A percentile compares a stretch with the other conserved stretches of the same genome.
phyloP scores from a whole-genome alignment of 345 rosid species.

The Rhodomyrtus tomentosa region DNA sequence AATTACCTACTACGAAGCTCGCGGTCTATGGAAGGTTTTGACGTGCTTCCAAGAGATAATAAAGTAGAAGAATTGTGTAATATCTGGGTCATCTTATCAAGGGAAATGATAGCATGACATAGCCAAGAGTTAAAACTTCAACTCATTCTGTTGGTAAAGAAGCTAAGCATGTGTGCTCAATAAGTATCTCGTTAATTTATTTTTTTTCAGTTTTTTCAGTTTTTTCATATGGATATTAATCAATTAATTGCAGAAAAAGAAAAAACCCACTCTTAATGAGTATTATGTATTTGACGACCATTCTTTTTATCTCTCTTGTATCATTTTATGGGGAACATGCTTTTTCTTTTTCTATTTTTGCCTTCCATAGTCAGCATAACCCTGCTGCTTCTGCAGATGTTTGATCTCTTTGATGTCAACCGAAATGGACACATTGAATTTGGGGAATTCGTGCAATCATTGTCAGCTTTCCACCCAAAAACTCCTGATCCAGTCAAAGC shows the following conservation, averaged over 20 bases:
- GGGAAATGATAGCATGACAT: background rate
- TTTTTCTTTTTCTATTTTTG: background rate
- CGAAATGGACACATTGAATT: constrained; percentile 12
- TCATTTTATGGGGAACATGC: background rate
- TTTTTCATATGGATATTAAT: background rate
- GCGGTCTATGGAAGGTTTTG: background rate
- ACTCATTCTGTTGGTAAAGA: background rate
- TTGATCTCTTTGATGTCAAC: constrained; percentile 14
- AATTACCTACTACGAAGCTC: background rate
- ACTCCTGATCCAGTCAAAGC: constrained; percentile 4
- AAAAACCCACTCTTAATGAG: background rate
- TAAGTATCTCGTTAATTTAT: background rate
- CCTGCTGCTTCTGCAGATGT: background rate
- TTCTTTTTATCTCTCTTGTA: background rate
- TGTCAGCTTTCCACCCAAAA: constrained; percentile 16
- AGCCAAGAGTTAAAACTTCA: background rate
- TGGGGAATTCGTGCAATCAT: constrained; percentile 14
- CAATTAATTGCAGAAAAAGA: background rate
- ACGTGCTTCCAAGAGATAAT: background rate
- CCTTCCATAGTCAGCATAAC: background rate
- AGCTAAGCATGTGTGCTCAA: background rate
- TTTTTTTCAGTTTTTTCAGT: background rate
- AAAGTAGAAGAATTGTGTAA: background rate
- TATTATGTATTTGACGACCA: background rate
- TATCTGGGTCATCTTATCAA: background rate